Evolutionary conservation across 495 filamentous ascomycete species (phyloP), one percentile per base, ranked within the genome.

Genomic region (Daldinia bambusicola): DNA sequence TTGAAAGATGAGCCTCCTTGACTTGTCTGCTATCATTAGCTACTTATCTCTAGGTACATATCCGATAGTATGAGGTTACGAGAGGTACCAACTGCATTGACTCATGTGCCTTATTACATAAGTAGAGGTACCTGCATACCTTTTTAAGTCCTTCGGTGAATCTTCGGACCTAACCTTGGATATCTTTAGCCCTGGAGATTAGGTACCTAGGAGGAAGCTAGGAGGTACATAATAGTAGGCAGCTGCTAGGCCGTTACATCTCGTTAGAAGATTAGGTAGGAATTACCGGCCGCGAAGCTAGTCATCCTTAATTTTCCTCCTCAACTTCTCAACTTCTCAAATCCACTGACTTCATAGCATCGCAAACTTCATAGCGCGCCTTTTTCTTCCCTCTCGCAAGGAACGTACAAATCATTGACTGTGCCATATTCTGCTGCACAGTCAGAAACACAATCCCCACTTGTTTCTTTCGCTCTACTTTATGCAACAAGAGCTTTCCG

Each of bases 401-500:
- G 4, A 50, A 26, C 20, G 48, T 50, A 14, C 18, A n/a, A 43
- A 56, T 16, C 32, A 70, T 64, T 75, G 74, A 74, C 75, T 77
- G 75, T 77, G 75, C 75, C 22, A 70, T 63, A 82, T 85, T 83
- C 22, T 61, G 66, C 74, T 45, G 92, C 88, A 93, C 92, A 91
- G 92, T 93, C 91, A 80, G 79, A 79, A 74, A 52, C 61, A 69
- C 64, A 55, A 60, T 62, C 57, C 61, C 64, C 65, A 71, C 75
- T 73, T 61, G 71, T 80, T 74, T 80, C 77, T 75, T 66, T 70
- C 68, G 81, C 80, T 79, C 78, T 77, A 82, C 83, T 97, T 89
- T 96, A 97, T 97, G 94, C 93, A 95, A 89, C 82, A 90, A 88
- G 90, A 91, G 88, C 85, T 86, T 75, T 81, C 84, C 79, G 85